These are phyloP conservation scores for Chalaropsis thielavioides DNA, from an alignment of 2,329 filamentous ascomycete genomes.

Conservation along the genomic window DNA sequence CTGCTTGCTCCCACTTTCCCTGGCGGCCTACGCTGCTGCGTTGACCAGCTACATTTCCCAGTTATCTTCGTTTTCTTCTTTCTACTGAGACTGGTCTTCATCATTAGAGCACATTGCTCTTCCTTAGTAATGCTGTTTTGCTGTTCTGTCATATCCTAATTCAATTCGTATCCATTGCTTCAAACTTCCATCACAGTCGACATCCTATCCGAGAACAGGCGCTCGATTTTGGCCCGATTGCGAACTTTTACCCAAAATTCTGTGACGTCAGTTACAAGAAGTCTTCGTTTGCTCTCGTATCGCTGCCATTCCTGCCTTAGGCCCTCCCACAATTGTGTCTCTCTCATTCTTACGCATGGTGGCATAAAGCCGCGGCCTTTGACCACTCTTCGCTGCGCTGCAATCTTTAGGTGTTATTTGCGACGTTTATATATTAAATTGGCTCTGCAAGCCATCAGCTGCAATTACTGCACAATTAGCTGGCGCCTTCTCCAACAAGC, in stretches of 20 bases:
- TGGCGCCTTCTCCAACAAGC: not conserved
- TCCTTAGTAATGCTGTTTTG: too few species aligned
- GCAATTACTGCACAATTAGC: too few species aligned
- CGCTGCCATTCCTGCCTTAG: not conserved
- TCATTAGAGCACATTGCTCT: too few species aligned
- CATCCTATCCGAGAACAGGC: not conserved
- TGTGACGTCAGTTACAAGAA: not conserved
- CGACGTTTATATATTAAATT: not conserved
- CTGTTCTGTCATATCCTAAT: too few species aligned
- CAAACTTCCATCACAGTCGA: not conserved
- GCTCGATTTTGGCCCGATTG: not conserved
- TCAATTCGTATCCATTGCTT: too few species aligned
- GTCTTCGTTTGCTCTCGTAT: not conserved
- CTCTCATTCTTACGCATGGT: not conserved
- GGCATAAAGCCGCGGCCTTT: not conserved
- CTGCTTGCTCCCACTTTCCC: too few species aligned
- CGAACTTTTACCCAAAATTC: not conserved
- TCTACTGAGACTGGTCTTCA: too few species aligned
- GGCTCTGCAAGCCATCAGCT: too few species aligned
- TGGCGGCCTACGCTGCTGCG: too few species aligned
- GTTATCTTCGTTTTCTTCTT: too few species aligned
- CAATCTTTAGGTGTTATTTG: not conserved
- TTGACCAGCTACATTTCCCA: too few species aligned
- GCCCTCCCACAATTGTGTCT: not conserved
- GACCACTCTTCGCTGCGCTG: not conserved